These are phyloP conservation scores for Pleurozium schreberi DNA, from an alignment of 225 moss, liverwort and hornwort species.

Conservation along the genomic window DNA sequence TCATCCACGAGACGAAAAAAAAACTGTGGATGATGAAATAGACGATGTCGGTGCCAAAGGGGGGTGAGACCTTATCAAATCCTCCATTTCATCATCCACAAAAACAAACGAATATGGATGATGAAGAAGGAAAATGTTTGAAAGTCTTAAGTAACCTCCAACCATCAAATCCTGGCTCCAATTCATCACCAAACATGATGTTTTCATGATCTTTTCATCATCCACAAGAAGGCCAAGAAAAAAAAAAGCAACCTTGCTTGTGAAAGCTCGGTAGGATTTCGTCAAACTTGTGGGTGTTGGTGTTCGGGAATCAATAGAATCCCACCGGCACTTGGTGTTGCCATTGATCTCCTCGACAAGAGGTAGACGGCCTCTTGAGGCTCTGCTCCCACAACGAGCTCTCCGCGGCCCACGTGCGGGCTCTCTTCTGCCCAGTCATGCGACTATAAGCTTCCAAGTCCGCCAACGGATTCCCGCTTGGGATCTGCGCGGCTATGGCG, in stretches of 20 bases:
- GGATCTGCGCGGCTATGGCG: not conserved
- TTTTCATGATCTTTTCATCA: too few species aligned
- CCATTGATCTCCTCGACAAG: constrained; percentile 5
- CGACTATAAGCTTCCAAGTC: not conserved
- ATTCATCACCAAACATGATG: not conserved
- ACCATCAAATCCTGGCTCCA: not conserved
- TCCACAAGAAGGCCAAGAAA: not conserved
- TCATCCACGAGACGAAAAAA: not conserved
- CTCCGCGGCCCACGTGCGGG: constrained; percentile 11
- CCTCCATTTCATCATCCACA: not conserved
- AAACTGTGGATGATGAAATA: not conserved
- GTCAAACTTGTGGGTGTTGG: not conserved
- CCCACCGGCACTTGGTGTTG: constrained; percentile 18
- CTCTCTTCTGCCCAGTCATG: constrained; percentile 6
- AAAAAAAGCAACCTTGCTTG: not conserved
- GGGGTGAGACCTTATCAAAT: not conserved
- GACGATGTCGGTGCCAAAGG: not conserved
- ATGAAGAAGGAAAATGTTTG: not conserved
- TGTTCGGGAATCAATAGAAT: not conserved
- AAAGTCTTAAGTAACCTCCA: too few species aligned
- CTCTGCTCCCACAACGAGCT: not conserved
- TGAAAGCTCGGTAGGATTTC: not conserved
- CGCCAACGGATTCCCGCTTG: not conserved
- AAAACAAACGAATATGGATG: not conserved
- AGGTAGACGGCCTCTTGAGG: not conserved